These are phyloP conservation scores for Sclerospora graminicola DNA, from an alignment of 352 stramenopile genomes.

Conservation along the genomic window DNA sequence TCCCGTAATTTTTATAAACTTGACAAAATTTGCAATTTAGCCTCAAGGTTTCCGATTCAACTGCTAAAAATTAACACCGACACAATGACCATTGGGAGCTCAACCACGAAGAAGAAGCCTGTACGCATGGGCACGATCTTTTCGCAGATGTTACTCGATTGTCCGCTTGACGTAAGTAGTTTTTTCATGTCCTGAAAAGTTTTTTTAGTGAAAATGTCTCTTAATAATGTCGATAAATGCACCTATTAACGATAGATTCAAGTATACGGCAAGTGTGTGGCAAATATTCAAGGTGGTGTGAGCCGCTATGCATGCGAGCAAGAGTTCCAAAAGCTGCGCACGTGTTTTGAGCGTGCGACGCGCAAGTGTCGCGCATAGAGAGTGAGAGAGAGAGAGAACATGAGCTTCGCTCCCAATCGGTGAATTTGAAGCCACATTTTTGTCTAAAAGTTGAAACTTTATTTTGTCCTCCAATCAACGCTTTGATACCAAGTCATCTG, in stretches of 20 bases:
- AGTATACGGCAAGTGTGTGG: conserved; percentile 72
- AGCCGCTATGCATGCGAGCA: conserved; percentile 42
- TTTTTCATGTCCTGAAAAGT: not conserved
- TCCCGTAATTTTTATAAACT: no score
- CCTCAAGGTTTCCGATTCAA: not conserved
- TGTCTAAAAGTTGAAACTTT: conserved; percentile 3
- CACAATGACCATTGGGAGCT: conserved; percentile 10
- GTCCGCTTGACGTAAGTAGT: conserved; percentile 42
- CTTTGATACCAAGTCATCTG: not conserved
- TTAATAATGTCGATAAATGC: no score
- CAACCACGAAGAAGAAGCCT: conserved; percentile 22
- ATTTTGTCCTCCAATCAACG: conserved; percentile 8
- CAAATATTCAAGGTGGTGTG: conserved; percentile 43
- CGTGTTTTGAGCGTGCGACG: conserved; percentile 45
- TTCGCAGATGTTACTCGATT: conserved; percentile 54
- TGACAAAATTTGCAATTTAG: not conserved
- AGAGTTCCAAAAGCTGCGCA: conserved; percentile 65
- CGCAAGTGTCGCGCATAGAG: conserved; percentile 27
- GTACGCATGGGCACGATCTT: conserved; percentile 62
- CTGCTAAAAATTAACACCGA: no score
- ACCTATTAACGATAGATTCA: no score
- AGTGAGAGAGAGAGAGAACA: no score
- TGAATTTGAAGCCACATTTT: not conserved
- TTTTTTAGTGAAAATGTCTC: no score
- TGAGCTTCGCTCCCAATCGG: no score